Percentiles rank a stretch among this genome's conserved stretches.
phyloP scores from a whole-genome alignment of 2,329 filamentous ascomycete species.

The Pseudocercospora fuligena region DNA sequence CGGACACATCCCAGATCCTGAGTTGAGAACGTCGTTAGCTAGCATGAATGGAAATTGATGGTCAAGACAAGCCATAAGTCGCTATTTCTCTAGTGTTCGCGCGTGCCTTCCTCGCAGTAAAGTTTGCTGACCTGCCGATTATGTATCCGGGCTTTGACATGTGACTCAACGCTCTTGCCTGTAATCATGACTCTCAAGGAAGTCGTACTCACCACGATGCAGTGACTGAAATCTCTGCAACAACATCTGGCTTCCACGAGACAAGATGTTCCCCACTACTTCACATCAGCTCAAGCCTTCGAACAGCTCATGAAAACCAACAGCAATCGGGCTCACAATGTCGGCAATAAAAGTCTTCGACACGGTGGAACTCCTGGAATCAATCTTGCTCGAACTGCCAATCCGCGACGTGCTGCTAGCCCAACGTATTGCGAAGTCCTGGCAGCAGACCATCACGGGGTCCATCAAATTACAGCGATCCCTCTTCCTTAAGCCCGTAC shows the following conservation, averaged over 20 bases:
- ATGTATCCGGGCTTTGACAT: not conserved
- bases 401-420: constrained; percentile 28
- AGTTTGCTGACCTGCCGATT: not conserved
- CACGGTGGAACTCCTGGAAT: constrained; percentile 40
- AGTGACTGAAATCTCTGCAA: not conserved
- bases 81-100: not conserved
- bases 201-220: not conserved
- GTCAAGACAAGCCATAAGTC: not conserved
- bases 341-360: constrained; percentile 4
- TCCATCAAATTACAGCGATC: constrained; percentile 32
- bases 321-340: not conserved
- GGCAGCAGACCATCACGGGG: constrained; percentile 26
- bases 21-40: not conserved
- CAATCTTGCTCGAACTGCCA: constrained; percentile 37
- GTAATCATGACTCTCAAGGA: not conserved
- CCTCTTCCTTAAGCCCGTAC: constrained; percentile 33
- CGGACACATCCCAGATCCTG: not conserved
- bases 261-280: not conserved
- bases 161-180: not conserved
- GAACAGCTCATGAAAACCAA: not conserved
- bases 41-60: not conserved
- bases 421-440: constrained; percentile 31
- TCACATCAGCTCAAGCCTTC: not conserved
- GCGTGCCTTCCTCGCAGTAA: not conserved
- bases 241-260: no score